Conservation (phyloP, 306 rosid species). For the Dalbergia cochinchinensis region DNA sequence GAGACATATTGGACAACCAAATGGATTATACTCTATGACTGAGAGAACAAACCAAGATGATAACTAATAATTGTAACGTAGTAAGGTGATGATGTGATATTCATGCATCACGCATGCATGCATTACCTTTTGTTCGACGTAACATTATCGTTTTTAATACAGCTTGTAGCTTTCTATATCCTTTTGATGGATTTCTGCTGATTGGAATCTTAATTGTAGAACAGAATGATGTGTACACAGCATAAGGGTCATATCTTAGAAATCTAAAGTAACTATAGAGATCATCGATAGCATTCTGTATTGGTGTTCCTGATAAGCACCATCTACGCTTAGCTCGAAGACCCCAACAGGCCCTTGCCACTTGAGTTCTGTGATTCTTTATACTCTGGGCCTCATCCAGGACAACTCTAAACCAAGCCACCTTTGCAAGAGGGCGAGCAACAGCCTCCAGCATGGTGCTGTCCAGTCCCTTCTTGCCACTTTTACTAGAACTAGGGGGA, state of each 20-base stretch:
- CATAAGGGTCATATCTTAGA: conserved; percentile 93
- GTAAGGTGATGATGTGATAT: conserved; percentile 3
- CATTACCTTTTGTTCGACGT: conserved; percentile 96
- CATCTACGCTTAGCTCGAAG: conserved; percentile 99
- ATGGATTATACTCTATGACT: conserved; percentile 3
- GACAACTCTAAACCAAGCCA: conserved; percentile 98
- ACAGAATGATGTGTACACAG: conserved; percentile 69
- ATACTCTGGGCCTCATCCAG: conserved; percentile 99
- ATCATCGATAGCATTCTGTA: conserved; percentile 98
- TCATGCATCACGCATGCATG: conserved; percentile 34
- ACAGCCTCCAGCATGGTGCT: conserved; percentile 58
- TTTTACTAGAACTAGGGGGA: conserved; percentile 58
- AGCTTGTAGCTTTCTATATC: conserved; percentile 92
- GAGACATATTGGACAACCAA: not conserved
- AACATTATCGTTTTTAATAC: conserved; percentile 90
- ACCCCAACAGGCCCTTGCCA: conserved; percentile 99
- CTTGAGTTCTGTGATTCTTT: conserved; percentile 96
- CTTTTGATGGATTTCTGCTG: conserved; percentile 75
- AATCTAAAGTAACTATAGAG: conserved; percentile 97
- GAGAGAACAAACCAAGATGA: not conserved
- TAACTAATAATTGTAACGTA: conserved; percentile 6
- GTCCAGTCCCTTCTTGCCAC: conserved; percentile 63
- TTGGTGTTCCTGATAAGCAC: conserved; percentile 99
- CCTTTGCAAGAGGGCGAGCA: conserved; percentile 94
- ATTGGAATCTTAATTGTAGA: conserved; percentile 79